These are phyloP conservation scores for Moringa oleifera DNA, from an alignment of 345 rosid genomes.

Conservation along the genomic window DNA sequence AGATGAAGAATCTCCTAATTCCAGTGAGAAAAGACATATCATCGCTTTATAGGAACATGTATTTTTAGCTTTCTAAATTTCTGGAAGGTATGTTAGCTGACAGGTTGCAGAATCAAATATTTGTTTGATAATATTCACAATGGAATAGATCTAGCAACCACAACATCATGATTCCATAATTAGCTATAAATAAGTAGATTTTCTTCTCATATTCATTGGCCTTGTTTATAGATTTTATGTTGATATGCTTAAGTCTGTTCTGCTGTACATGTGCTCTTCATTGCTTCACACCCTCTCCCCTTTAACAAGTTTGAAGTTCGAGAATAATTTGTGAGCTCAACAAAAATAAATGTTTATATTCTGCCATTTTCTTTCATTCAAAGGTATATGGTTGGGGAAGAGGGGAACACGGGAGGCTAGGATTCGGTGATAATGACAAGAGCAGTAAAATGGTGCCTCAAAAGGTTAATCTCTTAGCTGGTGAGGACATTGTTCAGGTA, in stretches of 20 bases:
- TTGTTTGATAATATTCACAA: background rate
- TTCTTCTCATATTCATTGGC: background rate
- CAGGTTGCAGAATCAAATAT: constrained; percentile 1
- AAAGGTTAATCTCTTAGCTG: constrained; percentile 78
- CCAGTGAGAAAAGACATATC: background rate
- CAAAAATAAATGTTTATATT: no score
- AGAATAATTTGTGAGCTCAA: no score
- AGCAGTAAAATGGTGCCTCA: constrained; percentile 99
- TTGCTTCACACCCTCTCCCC: no score
- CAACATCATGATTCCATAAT: background rate
- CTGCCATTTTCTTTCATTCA: constrained; percentile 3
- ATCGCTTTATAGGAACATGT: no score
- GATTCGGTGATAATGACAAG: constrained; percentile 96
- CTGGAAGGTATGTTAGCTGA: background rate
- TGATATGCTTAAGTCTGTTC: no score
- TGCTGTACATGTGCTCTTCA: no score
- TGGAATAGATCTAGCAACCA: background rate
- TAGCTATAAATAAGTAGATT: no score
- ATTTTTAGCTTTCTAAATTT: no score
- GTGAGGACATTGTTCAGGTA: constrained; percentile 82
- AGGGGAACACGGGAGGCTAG: constrained; percentile 99
- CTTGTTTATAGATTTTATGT: no score
- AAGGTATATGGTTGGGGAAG: constrained; percentile 99
- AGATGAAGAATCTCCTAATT: background rate
- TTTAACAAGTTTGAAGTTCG: no score